Conservation (phyloP, 225 moss, liverwort and hornwort genomes). For the Polytrichum formosum region DNA sequence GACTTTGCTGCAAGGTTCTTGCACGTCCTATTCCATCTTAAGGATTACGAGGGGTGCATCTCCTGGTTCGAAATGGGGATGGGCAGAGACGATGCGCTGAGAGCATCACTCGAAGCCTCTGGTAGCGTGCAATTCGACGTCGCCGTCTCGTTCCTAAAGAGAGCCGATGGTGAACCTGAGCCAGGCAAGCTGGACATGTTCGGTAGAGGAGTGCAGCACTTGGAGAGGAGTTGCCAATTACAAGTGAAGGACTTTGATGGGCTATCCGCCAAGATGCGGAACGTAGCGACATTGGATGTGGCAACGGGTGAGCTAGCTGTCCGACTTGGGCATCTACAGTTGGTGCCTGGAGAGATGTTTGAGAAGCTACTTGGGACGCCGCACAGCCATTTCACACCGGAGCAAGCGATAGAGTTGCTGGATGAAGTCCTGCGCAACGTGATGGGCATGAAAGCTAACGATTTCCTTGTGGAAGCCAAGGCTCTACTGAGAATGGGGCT, state of each 20-base stretch:
- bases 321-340: background rate
- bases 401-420: background rate
- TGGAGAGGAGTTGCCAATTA: background rate
- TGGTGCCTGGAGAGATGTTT: slow-evolving; percentile 1
- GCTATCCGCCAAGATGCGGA: background rate
- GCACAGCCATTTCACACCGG: background rate
- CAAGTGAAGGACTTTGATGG: slow-evolving; percentile 2
- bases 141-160: background rate
- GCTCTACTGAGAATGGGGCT: background rate
- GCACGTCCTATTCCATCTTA: background rate
- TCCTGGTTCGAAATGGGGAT: background rate
- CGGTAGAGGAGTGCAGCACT: background rate
- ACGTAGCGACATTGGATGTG: background rate
- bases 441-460: background rate
- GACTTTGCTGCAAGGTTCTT: background rate
- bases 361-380: slow-evolving; percentile 1
- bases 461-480: background rate
- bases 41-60: slow-evolving; percentile 6
- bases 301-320: background rate
- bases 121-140: slow-evolving; percentile 5
- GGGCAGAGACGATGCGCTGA: slow-evolving; percentile 1
- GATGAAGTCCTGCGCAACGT: background rate
- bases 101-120: slow-evolving; percentile 1
- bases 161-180: too few species aligned
- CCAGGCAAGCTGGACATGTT: too few species aligned